phyloP scores from a whole-genome alignment of 2,329 filamentous ascomycete genomes.

The Bretziella fagacearum region DNA sequence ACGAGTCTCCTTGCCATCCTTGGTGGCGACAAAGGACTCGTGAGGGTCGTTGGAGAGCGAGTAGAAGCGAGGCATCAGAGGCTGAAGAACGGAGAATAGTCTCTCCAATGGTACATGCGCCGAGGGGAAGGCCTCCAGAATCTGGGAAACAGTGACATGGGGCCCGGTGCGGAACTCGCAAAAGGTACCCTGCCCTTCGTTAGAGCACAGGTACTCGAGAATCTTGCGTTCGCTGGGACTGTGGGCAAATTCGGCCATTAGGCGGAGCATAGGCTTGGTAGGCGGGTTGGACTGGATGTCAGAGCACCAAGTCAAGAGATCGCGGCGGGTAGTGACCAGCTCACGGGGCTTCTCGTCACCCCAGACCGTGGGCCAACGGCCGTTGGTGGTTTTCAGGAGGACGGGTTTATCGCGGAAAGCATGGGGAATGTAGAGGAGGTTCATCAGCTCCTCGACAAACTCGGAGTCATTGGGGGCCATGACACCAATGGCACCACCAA shows the following conservation, averaged over 20 bases:
- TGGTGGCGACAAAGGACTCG: conserved; percentile 43
- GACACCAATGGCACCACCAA: conserved; percentile 87
- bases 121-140: conserved; percentile 83
- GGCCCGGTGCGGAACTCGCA: conserved; percentile 87
- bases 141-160: conserved; percentile 67
- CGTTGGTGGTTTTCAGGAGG: conserved; percentile 57
- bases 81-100: conserved; percentile 63
- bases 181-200: conserved; percentile 80
- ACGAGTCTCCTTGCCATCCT: conserved; percentile 45
- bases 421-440: conserved; percentile 63
- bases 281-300: conserved; percentile 88
- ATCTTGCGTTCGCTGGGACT: conserved; percentile 78
- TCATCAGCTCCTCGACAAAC: conserved; percentile 68
- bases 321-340: conserved; percentile 75
- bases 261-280: conserved; percentile 68
- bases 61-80: conserved; percentile 96
- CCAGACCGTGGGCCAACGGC: conserved; percentile 96
- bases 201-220: conserved; percentile 67
- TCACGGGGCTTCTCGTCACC: conserved; percentile 73
- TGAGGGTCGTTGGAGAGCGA: conserved; percentile 93
- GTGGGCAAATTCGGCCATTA: conserved; percentile 70
- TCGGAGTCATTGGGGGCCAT: conserved; percentile 68
- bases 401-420: conserved; percentile 74
- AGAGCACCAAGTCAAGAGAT: conserved; percentile 88
- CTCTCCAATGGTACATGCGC: conserved; percentile 72